Evolutionary conservation across 192 early-diverging fungal species (phyloP), one percentile per base, ranked within the genome.

Genomic region (Geranomyces michiganensis): DNA sequence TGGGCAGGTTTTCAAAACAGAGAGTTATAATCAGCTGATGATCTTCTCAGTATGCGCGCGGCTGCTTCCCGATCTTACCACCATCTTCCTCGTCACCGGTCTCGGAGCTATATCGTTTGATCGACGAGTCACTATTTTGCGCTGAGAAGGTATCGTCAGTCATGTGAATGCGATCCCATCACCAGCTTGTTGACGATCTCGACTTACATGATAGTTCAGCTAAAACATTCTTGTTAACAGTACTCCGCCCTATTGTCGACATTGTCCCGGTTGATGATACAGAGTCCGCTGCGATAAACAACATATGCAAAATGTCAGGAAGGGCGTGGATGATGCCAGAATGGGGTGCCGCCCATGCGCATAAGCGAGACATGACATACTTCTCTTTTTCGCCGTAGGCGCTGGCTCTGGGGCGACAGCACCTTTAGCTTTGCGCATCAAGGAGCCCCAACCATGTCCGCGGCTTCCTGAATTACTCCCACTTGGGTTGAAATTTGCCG

Each of bases 351-450:
- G n/a, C n/a, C n/a, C n/a, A n/a, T n/a, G n/a, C 10, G 10, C 36
- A 41, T 7, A 41, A 10, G 5, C 36, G 36, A 41, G 5, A 3
- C 36, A 41, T 41, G 10, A 10, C 36, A 10, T 41, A 41, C 36
- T 41, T 29, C 30, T 60, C 58, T 60, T 60, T 33, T 60, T 27
- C 8, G 19, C 21, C 6, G 31, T 19, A 29, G 58, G 29, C 6
- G 31, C 27, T 29, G 58, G 58, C 30, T 60, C 29, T 6, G 58
- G 58, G 3, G 58, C 58, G 1, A 60, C 58, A 33, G 58, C 29
- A 7, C 58, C 58, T 29, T 29, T 60, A 26, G 58, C 58, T 32
- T 60, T 60, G 4, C 58, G 58, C 58, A 60, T 60, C 5, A 60
- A 29, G 19, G 29, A 32, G 17, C 58, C 58, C 58, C 58, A 60